phyloP scores from a whole-genome alignment of 2,329 filamentous ascomycete genomes.

The Tolypocladium ovalisporum region DNA sequence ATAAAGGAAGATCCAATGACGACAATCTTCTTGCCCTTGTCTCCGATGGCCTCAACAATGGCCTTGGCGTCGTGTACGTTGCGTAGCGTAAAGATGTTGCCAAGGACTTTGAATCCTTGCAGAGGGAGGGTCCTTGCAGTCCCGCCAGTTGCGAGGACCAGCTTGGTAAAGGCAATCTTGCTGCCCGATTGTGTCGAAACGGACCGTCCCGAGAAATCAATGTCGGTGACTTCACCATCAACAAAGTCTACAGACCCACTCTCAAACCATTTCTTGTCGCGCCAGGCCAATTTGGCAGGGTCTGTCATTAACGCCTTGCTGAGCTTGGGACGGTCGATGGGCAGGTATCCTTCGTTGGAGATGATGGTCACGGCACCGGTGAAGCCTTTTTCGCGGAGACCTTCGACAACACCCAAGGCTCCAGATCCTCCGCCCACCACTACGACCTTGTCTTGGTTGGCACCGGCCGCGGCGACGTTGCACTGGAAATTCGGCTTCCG shows the following conservation, averaged over 20 bases:
- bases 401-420: constrained; percentile 70
- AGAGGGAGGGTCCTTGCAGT: constrained; percentile 65
- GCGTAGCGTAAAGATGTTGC: constrained; percentile 79
- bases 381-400: constrained; percentile 72
- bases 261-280: constrained; percentile 69
- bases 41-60: constrained; percentile 70
- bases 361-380: constrained; percentile 72
- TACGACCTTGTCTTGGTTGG: constrained; percentile 57
- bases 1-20: constrained; percentile 93
- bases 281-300: constrained; percentile 63
- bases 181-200: constrained; percentile 67
- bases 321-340: constrained; percentile 89
- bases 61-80: constrained; percentile 64
- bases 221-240: constrained; percentile 52
- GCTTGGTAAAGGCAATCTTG: constrained; percentile 69
- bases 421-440: constrained; percentile 83
- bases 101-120: constrained; percentile 73
- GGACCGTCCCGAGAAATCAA: constrained; percentile 66
- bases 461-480: constrained; percentile 32
- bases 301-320: constrained; percentile 89
- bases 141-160: constrained; percentile 84
- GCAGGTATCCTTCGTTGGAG: constrained; percentile 71
- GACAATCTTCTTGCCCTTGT: constrained; percentile 82
- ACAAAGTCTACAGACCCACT: constrained; percentile 46
- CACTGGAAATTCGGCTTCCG: constrained; percentile 67